phyloP scores from a whole-genome alignment of 2,329 filamentous ascomycete genomes.

The Hymenoscyphus fraxineus region DNA sequence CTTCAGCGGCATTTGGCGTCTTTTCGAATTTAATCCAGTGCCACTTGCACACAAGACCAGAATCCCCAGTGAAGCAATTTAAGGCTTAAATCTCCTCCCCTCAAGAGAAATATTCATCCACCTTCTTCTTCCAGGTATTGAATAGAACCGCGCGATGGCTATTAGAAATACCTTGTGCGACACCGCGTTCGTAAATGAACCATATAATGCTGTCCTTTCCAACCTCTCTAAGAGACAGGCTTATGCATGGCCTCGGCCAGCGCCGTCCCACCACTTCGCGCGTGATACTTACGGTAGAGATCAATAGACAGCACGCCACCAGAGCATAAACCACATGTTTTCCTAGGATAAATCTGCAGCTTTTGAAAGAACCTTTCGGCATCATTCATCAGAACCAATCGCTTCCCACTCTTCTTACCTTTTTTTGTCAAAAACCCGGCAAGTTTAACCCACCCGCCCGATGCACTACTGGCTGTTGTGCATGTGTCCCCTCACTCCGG shows the following conservation, averaged over 20 bases:
- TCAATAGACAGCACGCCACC: conserved; percentile 5
- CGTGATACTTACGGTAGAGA: conserved; percentile 3
- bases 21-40: not conserved
- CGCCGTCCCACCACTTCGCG: conserved; percentile 2
- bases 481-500: not conserved
- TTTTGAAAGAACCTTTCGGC: not conserved
- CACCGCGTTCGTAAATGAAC: not conserved
- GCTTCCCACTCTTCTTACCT: not conserved
- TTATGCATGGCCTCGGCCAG: conserved; percentile 1
- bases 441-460: conserved; percentile 3
- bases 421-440: conserved; percentile 5
- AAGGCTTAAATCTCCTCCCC: not conserved
- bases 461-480: not conserved
- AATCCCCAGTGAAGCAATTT: not conserved
- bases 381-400: conserved; percentile 7
- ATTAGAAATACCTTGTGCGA: conserved; percentile 1
- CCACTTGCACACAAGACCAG: not conserved
- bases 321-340: conserved; percentile 11
- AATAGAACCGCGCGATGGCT: not conserved
- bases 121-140: not conserved
- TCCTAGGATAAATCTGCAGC: conserved; percentile 3
- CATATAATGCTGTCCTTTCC: not conserved
- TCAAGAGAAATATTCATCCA: not conserved
- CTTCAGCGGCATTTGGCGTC: not conserved
- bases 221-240: not conserved